phyloP scores from a whole-genome alignment of 257 asterid genomes.

The Solanum neorickii region DNA sequence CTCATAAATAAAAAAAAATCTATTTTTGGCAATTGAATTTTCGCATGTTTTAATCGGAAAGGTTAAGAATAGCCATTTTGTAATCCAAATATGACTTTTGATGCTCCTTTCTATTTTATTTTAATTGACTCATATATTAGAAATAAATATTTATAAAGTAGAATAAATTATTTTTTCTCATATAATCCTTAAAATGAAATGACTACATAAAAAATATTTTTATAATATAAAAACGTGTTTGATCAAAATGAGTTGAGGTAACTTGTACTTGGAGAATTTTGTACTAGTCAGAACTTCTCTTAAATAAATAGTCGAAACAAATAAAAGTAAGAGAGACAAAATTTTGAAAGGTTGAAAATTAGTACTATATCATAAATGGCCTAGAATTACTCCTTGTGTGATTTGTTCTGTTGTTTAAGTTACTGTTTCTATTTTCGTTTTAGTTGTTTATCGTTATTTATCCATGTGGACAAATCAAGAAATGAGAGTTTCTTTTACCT shows the following conservation, averaged over 20 bases:
- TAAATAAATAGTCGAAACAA: background rate
- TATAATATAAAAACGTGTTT: no score
- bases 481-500: rapidly evolving
- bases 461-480: rapidly evolving
- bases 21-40: background rate
- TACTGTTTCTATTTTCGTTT: no score
- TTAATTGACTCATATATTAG: background rate
- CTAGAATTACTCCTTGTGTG: background rate
- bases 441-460: no score
- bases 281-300: background rate
- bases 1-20: no score
- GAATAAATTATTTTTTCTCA: no score
- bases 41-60: background rate
- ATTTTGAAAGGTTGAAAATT: background rate
- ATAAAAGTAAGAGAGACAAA: background rate
- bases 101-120: background rate
- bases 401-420: background rate
- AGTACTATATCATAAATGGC: background rate
- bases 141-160: no score
- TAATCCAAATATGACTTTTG: background rate
- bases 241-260: background rate
- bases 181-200: no score
- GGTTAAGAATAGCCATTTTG: background rate
- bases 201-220: no score
- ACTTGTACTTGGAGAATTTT: background rate